phyloP scores from a whole-genome alignment of 2,329 filamentous ascomycete genomes.

The Fusarium xyrophilum region DNA sequence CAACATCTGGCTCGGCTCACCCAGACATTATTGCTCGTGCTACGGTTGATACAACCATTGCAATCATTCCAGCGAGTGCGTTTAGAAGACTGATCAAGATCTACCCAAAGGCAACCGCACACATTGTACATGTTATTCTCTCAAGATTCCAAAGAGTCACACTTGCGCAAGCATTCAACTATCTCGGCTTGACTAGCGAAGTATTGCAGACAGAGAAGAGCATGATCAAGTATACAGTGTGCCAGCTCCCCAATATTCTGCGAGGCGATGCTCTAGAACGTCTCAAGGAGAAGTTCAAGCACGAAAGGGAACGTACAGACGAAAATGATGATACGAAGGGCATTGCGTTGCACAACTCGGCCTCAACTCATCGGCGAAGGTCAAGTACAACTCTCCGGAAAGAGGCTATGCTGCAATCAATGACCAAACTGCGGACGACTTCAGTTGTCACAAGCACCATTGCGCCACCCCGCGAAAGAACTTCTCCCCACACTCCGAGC shows the following conservation, averaged over 20 bases:
- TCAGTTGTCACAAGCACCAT: conserved; percentile 53
- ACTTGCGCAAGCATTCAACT: conserved; percentile 91
- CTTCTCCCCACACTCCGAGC: conserved; percentile 60
- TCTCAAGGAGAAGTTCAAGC: conserved; percentile 90
- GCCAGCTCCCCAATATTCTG: conserved; percentile 89
- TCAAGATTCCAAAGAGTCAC: conserved; percentile 95
- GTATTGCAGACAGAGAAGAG: conserved; percentile 91
- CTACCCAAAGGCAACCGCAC: conserved; percentile 94
- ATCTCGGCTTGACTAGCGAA: conserved; percentile 89
- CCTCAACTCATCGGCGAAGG: conserved; percentile 68
- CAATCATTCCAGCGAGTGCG: conserved; percentile 95
- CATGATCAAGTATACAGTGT: conserved; percentile 91
- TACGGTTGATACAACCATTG: conserved; percentile 95
- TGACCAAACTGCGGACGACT: conserved; percentile 55
- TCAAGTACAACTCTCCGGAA: conserved; percentile 79
- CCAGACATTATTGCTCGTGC: conserved; percentile 97
- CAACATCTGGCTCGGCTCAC: conserved; percentile 77
- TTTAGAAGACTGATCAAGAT: conserved; percentile 91
- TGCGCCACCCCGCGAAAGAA: conserved; percentile 51
- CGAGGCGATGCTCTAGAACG: conserved; percentile 82
- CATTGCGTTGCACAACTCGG: conserved; percentile 89
- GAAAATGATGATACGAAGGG: conserved; percentile 83
- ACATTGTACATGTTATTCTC: conserved; percentile 97
- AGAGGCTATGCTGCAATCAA: conserved; percentile 77
- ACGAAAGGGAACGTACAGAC: conserved; percentile 81